Base-by-base conservation (phyloP, 805 yeast species). In the Metschnikowia amazonensis region DNA sequence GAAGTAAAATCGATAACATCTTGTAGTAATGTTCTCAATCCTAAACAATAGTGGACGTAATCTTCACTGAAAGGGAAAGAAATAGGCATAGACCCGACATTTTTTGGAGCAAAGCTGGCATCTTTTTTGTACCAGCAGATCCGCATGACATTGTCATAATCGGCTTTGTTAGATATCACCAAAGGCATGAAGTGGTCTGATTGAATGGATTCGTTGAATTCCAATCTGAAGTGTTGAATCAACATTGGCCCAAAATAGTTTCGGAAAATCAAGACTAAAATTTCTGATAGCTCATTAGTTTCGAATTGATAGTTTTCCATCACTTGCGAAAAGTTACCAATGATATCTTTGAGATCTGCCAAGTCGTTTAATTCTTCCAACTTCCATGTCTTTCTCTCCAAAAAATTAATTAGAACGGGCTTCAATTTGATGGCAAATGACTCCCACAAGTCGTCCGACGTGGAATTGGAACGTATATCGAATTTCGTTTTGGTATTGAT, bases 111-210 rank as follows among this genome's bases (percentile, higher is more conserved):
- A 56, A 70, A 70, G 1, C 67, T 60, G 13, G 76, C 76, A 44
- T 70, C 76, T 3, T 77, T 77, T 42, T 75, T 72, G 60, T 82
- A 81, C 95, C 95, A 88, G 50, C 88, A 77, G 1, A 82, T 75
- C 20, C 72, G 73, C 47, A 84, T 70, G 28, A 86, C 80, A 50
- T 80, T 79, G 17, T 80, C 82, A 60, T 81, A 87, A 41, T 84
- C 76, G 10, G 71, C 68, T 33, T 67, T 62, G 42, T 80, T 80
- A 49, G 82, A 76, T 27, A 89, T 80, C 0, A 78, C 77, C 69
- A 89, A 76, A 10, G 97, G 95, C 89, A 87, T 88, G 52, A 88
- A 87, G 60, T 88, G 94, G 60, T 92, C 97, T 20, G 84, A 82
- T 49, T 79, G 77, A 30, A 89, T 77, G 5, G 84, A 67, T 8